phyloP scores from a whole-genome alignment of 1,139 yeast species.

The Saccharomyces hybrid region DNA sequence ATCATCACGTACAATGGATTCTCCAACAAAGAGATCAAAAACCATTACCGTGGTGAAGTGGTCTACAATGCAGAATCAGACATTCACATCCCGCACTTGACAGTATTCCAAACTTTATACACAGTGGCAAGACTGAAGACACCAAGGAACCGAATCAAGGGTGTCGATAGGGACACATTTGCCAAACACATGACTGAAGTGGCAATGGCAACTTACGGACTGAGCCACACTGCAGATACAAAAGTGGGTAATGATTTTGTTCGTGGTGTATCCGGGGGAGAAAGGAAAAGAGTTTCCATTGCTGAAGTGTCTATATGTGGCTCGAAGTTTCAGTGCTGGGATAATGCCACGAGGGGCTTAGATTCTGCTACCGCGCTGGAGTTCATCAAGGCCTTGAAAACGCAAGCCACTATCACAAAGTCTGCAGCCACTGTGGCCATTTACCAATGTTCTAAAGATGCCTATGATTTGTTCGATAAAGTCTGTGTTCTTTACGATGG shows the following conservation, averaged over 20 bases:
- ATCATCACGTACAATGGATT: constrained; percentile 39
- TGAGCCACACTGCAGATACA: constrained; percentile 36
- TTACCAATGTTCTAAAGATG: constrained; percentile 75
- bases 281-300: constrained; percentile 37
- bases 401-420: constrained; percentile 50
- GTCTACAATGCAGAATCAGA: constrained; percentile 43
- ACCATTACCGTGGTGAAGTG: constrained; percentile 50
- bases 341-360: constrained; percentile 68
- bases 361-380: constrained; percentile 77
- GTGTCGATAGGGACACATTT: constrained; percentile 32
- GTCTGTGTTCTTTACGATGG: constrained; percentile 41
- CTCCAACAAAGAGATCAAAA: constrained; percentile 37
- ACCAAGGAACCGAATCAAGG: constrained; percentile 34
- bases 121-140: constrained; percentile 26
- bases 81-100: constrained; percentile 41
- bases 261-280: constrained; percentile 40
- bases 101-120: constrained; percentile 39
- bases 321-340: constrained; percentile 54
- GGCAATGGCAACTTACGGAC: constrained; percentile 37
- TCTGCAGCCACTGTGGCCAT: constrained; percentile 67
- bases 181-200: constrained; percentile 35
- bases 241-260: constrained; percentile 38
- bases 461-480: constrained; percentile 42
- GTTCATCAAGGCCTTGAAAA: constrained; percentile 60
- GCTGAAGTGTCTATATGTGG: constrained; percentile 40